Base-by-base conservation (phyloP, 441 rosid genomes). In the Erodium moschatum region DNA sequence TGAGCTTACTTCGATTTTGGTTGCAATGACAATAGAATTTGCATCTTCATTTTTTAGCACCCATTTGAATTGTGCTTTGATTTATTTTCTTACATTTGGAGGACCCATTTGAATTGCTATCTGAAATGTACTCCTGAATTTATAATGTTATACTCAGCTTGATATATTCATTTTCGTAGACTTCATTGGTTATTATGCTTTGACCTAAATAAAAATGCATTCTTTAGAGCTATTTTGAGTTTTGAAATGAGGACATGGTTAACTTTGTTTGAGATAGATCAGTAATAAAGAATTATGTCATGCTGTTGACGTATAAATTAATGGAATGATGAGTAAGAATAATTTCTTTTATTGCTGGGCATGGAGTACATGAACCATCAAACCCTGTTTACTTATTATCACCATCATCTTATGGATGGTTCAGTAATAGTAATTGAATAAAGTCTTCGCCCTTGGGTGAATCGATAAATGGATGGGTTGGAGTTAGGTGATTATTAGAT, bases 1-100 rank as follows among this genome's bases (percentile, higher is more conserved):
- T 2, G 19, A n/a, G 58, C 19, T 5, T 15, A 50, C 58, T 50
- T 42, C 13, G 48, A 42, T 42, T 42, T 46, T 46, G 15, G 15
- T 11, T 12, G 52, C 52, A 46, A 46, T 46, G 52, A 5, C n/a
- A 44, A 44, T 44, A 44, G 50, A 44, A 44, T 44, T 9, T 44
- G 50, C 52, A 46, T 46, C 44, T 38, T 46, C 9, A 15, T 15
- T n/a, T 50, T 15, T 4, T 1, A 50, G n/a, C 19, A 18, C 27
- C n/a, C n/a, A n/a, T n/a, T n/a, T n/a, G n/a, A n/a, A n/a, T 50
- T 4, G 13, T 50, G 58, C 58, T 50, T 50, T 5, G 56, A 50
- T n/a, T n/a, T 50, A 18, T 54, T 54, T 18, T 54, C 61, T 54
- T 54, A 54, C 61, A 16, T 54, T 54, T 15, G 61, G 61, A 16